These are phyloP conservation scores for Candida ulmi DNA, from an alignment of 805 yeast species.

Conservation along the genomic window DNA sequence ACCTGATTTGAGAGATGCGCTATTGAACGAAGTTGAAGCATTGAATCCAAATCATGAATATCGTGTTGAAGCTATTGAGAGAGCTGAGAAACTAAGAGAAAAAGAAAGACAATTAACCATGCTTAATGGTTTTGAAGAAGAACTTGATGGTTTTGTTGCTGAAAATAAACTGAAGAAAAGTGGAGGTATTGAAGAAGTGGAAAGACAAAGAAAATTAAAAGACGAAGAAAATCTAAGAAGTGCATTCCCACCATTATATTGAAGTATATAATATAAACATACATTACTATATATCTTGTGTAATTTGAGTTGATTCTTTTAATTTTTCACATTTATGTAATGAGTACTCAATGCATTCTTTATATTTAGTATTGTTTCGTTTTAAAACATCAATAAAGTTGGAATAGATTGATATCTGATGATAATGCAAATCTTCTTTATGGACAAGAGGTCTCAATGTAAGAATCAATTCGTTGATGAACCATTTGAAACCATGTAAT, in stretches of 20 bases:
- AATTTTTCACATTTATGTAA: neutral
- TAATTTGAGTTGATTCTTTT: neutral
- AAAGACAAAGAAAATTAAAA: constrained; percentile 56
- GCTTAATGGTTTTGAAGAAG: constrained; percentile 72
- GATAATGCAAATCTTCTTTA: neutral
- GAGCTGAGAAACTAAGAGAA: constrained; percentile 77
- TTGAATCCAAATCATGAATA: constrained; percentile 79
- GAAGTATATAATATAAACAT: constrained; percentile 15
- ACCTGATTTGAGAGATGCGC: constrained; percentile 63
- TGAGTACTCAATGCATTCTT: constrained; percentile 5
- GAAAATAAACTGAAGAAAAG: constrained; percentile 70
- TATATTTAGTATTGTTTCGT: constrained; percentile 11
- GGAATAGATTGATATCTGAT: neutral
- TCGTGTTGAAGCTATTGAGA: constrained; percentile 82
- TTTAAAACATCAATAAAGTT: neutral
- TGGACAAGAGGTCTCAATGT: neutral
- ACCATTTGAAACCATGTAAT: constrained; percentile 3
- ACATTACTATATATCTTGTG: neutral
- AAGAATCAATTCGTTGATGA: constrained; percentile 4
- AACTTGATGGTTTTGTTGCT: constrained; percentile 78
- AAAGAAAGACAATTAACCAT: constrained; percentile 56
- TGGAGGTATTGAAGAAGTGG: constrained; percentile 89
- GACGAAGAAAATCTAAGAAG: constrained; percentile 68
- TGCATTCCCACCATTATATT: constrained; percentile 29
- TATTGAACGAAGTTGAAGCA: constrained; percentile 72